Evolutionary conservation across 2,329 filamentous ascomycete species (phyloP), one percentile per base, ranked within the genome.

Genomic region (Atkinsonella texensis): DNA sequence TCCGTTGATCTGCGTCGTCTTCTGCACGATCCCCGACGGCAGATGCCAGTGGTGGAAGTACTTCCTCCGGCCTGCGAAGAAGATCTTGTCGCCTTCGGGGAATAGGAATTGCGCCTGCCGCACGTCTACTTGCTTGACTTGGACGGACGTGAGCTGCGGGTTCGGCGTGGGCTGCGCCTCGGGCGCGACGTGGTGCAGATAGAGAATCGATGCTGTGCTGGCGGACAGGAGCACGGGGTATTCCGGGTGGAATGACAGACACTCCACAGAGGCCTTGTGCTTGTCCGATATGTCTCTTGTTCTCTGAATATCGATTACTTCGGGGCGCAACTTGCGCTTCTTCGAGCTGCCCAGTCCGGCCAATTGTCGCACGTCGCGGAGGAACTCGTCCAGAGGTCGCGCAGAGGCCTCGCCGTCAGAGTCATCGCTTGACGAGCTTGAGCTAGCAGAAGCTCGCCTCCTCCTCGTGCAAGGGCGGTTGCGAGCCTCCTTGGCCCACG

Each of bases 31-130:
- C 43, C 93, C 93, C 0, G 85, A 84, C 43, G 84, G 74, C 23
- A 98, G 77, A 62, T 97, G 84, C 93, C 93, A 98, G 58, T 85
- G 83, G 69, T 97, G 93, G 68, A 97, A 96, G 72, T 89, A 97
- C 56, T 83, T 83, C 48, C 93, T 81, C 38, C 91, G 84, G 39
- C 90, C 90, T 17, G 89, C 86, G 54, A 96, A 87, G 67, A 95
- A 87, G 58, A 98, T 85, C 59, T 85, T 85, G 56, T 85, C 83
- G 56, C 87, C 88, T 15, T 71, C 71, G 4, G 85, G 81, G 28
- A 77, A 79, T 52, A 89, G 74, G 67, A 98, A 97, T 39, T 85
- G 79, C 7, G 90, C 89, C 11, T 85, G 89, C 53, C 85, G 81
- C 50, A 98, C 76, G n/a, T 90, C 87, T 0, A 89, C 91, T 56